These are phyloP conservation scores for Rhododendron kiyosumense DNA, from an alignment of 148 eudicot genomes.

Conservation along the genomic window DNA sequence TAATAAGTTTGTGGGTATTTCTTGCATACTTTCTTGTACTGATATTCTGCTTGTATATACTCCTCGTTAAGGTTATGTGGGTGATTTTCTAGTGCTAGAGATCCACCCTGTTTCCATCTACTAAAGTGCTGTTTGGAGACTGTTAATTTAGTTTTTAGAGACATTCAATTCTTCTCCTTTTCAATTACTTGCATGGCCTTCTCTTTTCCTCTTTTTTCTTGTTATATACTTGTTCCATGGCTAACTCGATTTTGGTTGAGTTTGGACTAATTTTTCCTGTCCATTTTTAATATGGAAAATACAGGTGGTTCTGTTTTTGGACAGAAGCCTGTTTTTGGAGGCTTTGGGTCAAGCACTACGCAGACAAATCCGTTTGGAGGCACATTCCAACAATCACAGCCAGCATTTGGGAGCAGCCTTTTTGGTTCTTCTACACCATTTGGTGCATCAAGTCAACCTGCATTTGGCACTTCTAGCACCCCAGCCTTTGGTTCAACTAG, in stretches of 20 bases:
- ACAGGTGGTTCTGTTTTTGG: conserved; percentile 74
- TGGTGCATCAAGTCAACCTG: conserved; percentile 78
- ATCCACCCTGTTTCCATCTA: background rate
- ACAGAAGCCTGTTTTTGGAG: conserved; percentile 83
- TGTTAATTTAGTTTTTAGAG: background rate
- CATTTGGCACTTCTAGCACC: conserved; percentile 61
- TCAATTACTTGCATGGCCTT: background rate
- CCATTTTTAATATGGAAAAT: background rate
- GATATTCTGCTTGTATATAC: background rate
- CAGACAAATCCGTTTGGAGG: conserved; percentile 89
- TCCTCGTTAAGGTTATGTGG: background rate
- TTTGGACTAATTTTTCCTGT: background rate
- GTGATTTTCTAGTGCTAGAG: background rate
- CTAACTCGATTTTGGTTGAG: background rate
- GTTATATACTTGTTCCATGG: background rate
- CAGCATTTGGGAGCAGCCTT: conserved; percentile 70
- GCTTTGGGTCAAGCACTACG: conserved; percentile 61
- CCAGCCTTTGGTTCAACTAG: conserved; percentile 63
- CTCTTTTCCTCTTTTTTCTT: background rate
- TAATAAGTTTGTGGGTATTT: background rate
- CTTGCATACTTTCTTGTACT: background rate
- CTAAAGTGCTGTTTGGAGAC: background rate
- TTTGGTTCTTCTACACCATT: conserved; percentile 74
- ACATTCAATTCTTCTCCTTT: background rate
- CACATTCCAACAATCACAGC: conserved; percentile 80